Percentiles rank a stretch among this genome's conserved stretches.
These are phyloP conservation scores for Ascoidea asiatica DNA, from an alignment of 805 yeast genomes.

Conservation along the genomic window DNA sequence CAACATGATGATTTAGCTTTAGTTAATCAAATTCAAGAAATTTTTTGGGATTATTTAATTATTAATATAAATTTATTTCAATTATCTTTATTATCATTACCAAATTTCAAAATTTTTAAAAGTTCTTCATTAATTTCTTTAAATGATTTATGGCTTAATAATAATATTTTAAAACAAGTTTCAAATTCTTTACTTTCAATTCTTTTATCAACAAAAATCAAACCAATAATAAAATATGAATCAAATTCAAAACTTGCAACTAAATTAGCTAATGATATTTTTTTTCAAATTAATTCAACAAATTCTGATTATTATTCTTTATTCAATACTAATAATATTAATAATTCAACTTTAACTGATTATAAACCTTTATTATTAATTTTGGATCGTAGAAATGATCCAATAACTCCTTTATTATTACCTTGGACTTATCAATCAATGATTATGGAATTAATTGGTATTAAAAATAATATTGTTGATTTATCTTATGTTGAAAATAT, in stretches of 20 bases:
- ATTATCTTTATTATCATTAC: not conserved
- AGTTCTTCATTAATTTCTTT: constrained; percentile 15
- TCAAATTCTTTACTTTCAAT: constrained; percentile 22
- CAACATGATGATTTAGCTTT: constrained; percentile 82
- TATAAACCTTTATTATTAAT: constrained; percentile 62
- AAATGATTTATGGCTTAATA: constrained; percentile 10
- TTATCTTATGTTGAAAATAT: constrained; percentile 41
- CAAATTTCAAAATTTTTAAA: not conserved
- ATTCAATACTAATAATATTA: constrained; percentile 36
- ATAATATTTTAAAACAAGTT: constrained; percentile 6
- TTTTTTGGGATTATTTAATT: constrained; percentile 73
- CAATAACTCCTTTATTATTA: constrained; percentile 78
- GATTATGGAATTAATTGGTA: constrained; percentile 88
- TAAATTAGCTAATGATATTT: constrained; percentile 55
- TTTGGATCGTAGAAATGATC: constrained; percentile 79
- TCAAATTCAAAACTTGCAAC: constrained; percentile 49
- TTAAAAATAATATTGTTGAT: constrained; percentile 68
- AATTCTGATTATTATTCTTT: constrained; percentile 3
- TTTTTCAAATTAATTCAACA: constrained; percentile 37
- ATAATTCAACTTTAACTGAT: constrained; percentile 54
- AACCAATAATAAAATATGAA: constrained; percentile 74
- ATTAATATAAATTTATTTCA: constrained; percentile 54
- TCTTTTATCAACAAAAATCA: constrained; percentile 57
- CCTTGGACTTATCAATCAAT: constrained; percentile 99
- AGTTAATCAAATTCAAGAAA: constrained; percentile 62